Evolutionary conservation across 1,139 yeast genomes (phyloP), one percentile per base, ranked within the genome.

Genomic region (Saccharomyces hybrid): DNA sequence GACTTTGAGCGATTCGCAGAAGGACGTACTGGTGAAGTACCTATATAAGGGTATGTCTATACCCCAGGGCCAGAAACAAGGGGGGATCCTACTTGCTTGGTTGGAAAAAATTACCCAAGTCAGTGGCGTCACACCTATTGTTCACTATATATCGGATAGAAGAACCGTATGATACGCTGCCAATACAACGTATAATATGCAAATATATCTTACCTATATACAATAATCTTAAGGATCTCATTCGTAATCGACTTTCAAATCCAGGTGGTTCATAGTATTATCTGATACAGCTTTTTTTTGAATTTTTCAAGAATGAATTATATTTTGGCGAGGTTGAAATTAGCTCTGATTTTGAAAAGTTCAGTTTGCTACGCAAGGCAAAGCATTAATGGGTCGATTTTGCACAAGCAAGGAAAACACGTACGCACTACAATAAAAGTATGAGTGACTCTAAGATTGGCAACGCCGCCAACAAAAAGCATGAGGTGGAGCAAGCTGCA

Each of bases 41-140:
- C 75, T 93, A 57, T 95, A 91, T 73, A 86, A 85, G 66, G 90
- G 89, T 49, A 89, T 95, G 96, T 76, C 83, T 46, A 75, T 85
- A 8, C 78, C 82, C 28, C 82, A 83, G 62, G 89, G 95, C 4
- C 89, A 90, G 61, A 88, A 87, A 63, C 90, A 86, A 63, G 96
- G 97, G 23, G 96, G 96, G 49, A 77, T 85, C 53, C 72, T 95
- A 64, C 80, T 95, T 66, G 80, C 84, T 46, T 95, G 99, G 99
- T 89, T 86, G 68, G 98, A 93, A 64, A 90, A 89, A 72, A 81
- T 95, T 27, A 84, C 88, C 46, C 95, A 86, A 59, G 73, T 81
- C 48, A 82, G 91, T 13, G 98, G 98, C 16, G 83, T 87, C 68
- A 97, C 96, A 9, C 88, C 96, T 47, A 86, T 93, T 63, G 87